Base-by-base conservation (phyloP, 371 early-diverging fungal species). In the Mortierella sp. region DNA sequence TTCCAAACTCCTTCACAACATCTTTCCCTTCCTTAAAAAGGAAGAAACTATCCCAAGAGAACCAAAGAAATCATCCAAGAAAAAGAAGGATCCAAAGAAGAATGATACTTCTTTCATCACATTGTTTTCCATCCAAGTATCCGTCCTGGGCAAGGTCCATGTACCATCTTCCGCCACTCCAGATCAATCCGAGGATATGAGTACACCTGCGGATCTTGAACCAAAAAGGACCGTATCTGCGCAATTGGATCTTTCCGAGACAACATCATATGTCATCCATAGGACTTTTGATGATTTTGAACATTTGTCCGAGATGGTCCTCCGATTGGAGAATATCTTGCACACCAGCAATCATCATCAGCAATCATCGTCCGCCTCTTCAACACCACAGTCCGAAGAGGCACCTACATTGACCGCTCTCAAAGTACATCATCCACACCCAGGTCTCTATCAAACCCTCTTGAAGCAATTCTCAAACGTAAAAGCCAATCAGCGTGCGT, bases 231-330 rank as follows among this genome's bases (percentile, higher is more conserved):
- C 62, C 2, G 62, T 78, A n/a, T 60, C 73, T 22, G 79, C 68
- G 16, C 74, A 73, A 22, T 39, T 78, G 24, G 45, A 70, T 45
- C 70, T 63, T 24, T 62, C 79, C 32, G 79, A 73, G 26, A 78
- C 79, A 40, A 78, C 79, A 0, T 73, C 79, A 2, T 78, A 73
- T 67, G 79, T 78, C 18, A 78, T 78, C 66, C 79, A 78, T 39
- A 26, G 79, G 57, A 73, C 79, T 5, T 78, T 78, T 39, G 79
- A 78, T 45, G 79, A 78, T 16, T 73, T 78, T 45, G 64, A 73
- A 35, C 70, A 51, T 4, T 58, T 78, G 32, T 78, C 79, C 3
- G 74, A 78, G 35, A 73, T 65, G 58, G 74, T 78, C 24, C 70
- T 78, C 16, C 58, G 60, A 1, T 60, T 78, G 11, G 66, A 70